These are phyloP conservation scores for Sphagnurus paluster DNA, from an alignment of 1,284 basidiomycete genomes.

Conservation along the genomic window DNA sequence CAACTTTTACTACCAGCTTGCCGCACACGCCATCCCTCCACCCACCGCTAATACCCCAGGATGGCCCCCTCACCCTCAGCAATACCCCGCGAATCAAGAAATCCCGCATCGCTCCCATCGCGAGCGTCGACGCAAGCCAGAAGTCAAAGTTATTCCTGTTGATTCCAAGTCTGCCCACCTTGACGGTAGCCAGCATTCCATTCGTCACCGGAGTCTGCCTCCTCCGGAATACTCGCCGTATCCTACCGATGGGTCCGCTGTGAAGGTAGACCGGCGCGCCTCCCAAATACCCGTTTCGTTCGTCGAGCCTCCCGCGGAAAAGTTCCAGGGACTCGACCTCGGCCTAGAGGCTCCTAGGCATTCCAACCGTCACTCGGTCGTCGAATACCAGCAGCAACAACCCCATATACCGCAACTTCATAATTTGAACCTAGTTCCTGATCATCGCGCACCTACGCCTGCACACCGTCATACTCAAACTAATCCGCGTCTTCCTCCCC, in stretches of 20 bases:
- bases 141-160: background rate
- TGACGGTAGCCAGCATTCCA: slow-evolving; percentile 4
- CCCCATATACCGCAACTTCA: background rate
- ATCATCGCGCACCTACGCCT: slow-evolving; percentile 8
- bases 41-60: slow-evolving; percentile 4
- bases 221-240: slow-evolving; percentile 14
- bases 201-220: slow-evolving; percentile 5
- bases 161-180: slow-evolving; percentile 1
- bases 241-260: slow-evolving; percentile 1
- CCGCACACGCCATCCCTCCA: background rate
- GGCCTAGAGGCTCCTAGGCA: slow-evolving; percentile 2
- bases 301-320: background rate
- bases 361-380: background rate
- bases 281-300: background rate
- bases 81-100: background rate
- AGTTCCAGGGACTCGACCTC: slow-evolving; percentile 1
- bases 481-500: slow-evolving; percentile 19
- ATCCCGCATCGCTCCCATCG: background rate
- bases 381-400: slow-evolving; percentile 8
- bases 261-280: background rate
- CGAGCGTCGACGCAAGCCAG: background rate
- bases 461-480: slow-evolving; percentile 13
- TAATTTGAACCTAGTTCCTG: background rate
- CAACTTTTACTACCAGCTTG: slow-evolving; percentile 12
- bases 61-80: slow-evolving; percentile 11